Conservation (phyloP, 2,329 filamentous ascomycete species). For the Aspergillus piperis region DNA sequence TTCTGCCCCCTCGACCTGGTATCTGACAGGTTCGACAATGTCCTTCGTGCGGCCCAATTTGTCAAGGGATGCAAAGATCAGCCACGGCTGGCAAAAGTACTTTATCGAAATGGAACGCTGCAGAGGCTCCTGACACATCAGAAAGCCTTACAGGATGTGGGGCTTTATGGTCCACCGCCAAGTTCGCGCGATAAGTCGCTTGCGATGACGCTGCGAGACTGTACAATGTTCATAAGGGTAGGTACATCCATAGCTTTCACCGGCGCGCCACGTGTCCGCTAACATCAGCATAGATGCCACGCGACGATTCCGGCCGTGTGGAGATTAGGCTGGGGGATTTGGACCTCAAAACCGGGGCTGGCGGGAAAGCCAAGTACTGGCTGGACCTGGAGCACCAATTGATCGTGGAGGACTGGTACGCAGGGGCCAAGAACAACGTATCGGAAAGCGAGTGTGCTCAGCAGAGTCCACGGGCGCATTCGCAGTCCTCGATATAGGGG, state of each 20-base stretch:
- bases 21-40: slow-evolving; percentile 48
- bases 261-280: background rate
- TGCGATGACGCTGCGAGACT: slow-evolving; percentile 80
- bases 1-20: slow-evolving; percentile 69
- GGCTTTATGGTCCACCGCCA: slow-evolving; percentile 38
- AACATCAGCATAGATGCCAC: slow-evolving; percentile 33
- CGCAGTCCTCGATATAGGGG: slow-evolving; percentile 22
- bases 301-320: slow-evolving; percentile 32
- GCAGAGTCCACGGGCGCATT: slow-evolving; percentile 20
- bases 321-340: slow-evolving; percentile 69
- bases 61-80: slow-evolving; percentile 42
- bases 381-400: slow-evolving; percentile 62
- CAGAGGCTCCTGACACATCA: slow-evolving; percentile 39
- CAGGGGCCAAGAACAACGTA: slow-evolving; percentile 39
- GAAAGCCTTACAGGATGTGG: slow-evolving; percentile 36
- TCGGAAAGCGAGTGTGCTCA: slow-evolving; percentile 37
- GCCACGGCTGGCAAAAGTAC: slow-evolving; percentile 34
- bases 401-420: slow-evolving; percentile 70
- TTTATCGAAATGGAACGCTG: slow-evolving; percentile 38
- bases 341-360: slow-evolving; percentile 69
- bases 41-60: slow-evolving; percentile 44
- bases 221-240: slow-evolving; percentile 71
- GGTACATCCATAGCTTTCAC: slow-evolving; percentile 7
- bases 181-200: slow-evolving; percentile 57
- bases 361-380: slow-evolving; percentile 70